Percentiles rank a stretch among this genome's conserved stretches.
Conservation (phyloP, 495 filamentous ascomycete genomes). For the Stereocaulon alpinum region DNA sequence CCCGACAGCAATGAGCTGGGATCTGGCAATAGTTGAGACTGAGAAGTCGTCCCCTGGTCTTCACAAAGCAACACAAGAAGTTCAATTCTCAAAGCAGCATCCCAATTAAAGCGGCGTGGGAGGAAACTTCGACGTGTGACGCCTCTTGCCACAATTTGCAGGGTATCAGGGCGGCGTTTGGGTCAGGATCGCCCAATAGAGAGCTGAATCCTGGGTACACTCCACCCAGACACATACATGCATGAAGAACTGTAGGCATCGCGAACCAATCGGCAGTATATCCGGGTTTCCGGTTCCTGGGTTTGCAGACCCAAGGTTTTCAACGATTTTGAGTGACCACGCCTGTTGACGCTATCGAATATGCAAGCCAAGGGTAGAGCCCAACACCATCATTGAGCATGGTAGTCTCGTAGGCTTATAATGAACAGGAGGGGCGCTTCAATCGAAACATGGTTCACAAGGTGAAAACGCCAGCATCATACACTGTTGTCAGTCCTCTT, state of each 20-base stretch:
- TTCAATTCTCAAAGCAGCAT: neutral
- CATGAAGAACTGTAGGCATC: neutral
- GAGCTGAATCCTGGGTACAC: neutral
- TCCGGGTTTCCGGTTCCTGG: neutral
- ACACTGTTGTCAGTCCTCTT: neutral
- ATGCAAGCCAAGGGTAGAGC: neutral
- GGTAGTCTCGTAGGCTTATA: neutral
- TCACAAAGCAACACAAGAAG: neutral
- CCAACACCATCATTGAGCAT: neutral
- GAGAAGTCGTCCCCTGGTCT: no score
- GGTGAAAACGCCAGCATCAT: no score
- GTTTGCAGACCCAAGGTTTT: neutral
- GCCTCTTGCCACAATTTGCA: neutral
- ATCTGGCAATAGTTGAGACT: no score
- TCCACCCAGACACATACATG: neutral
- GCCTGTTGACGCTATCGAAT: neutral
- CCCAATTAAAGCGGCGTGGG: neutral
- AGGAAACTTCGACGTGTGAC: neutral
- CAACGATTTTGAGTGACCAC: neutral
- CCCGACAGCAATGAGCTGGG: no score
- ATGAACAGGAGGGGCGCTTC: neutral
- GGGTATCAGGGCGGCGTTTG: neutral
- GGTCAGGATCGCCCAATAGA: neutral
- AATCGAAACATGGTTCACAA: neutral
- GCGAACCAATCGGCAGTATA: neutral